Evolutionary conservation across 2,329 filamentous ascomycete species (phyloP).

Genomic region (Verticillium klebahnii): DNA sequence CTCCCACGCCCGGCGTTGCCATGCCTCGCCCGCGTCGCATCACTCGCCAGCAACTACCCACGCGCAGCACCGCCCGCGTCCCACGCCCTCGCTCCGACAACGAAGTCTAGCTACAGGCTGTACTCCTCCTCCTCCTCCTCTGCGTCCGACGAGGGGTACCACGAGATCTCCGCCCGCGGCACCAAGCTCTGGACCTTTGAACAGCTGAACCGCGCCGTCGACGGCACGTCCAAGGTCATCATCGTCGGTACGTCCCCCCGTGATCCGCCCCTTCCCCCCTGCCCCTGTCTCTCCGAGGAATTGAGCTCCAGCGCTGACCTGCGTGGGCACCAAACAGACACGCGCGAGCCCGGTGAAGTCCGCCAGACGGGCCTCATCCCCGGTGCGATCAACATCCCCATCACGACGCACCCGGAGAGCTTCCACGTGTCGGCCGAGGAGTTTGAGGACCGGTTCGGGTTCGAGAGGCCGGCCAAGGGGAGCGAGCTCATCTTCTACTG

Average conservation of each 20-base stretch:
- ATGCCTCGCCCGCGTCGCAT: not conserved
- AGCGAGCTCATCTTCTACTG: conserved; percentile 80
- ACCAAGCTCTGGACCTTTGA: conserved; percentile 45
- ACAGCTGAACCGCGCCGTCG: conserved; percentile 37
- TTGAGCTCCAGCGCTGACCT: not conserved
- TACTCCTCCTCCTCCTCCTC: conserved; percentile 1
- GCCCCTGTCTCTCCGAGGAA: not conserved
- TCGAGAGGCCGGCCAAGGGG: conserved; percentile 56
- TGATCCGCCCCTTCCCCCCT: not conserved
- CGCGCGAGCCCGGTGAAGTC: conserved; percentile 69
- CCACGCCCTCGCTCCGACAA: not conserved
- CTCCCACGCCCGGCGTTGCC: not conserved
- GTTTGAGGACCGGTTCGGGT: conserved; percentile 80
- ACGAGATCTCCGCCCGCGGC: conserved; percentile 9
- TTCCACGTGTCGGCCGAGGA: conserved; percentile 72
- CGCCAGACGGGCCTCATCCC: conserved; percentile 68
- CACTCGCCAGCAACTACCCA: not conserved
- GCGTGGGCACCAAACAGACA: conserved; percentile 40
- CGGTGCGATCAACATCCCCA: conserved; percentile 74
- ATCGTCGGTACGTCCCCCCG: conserved; percentile 39
- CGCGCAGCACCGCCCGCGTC: not conserved
- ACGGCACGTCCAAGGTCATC: conserved; percentile 25
- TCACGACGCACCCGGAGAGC: conserved; percentile 71
- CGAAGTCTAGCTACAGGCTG: not conserved
- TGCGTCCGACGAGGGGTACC: conserved; percentile 3